Evolutionary conservation across 768 basidiomycete genomes (phyloP), one percentile per base, ranked within the genome.

Genomic region (Amanita brunnescens): DNA sequence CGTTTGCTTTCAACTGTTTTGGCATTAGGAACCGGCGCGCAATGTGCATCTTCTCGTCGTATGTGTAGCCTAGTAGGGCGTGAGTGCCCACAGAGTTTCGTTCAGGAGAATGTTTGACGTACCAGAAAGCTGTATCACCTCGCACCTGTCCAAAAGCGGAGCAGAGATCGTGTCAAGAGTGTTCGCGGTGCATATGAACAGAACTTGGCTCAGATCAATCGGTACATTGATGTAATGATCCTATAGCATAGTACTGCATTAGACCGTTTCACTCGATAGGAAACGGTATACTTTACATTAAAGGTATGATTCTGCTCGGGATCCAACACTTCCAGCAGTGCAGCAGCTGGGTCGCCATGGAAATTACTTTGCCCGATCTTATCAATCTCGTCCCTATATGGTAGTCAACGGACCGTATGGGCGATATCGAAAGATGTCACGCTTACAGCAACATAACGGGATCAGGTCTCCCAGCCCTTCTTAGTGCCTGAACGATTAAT

Each of bases 141-240:
- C 93, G 60, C 91, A 93, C 35, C 94, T 81, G 65, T 96, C 93
- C 7, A 94, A 68, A 1, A 97, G 73, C 0, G 94, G 91, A 0
- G 84, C 80, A 4, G 89, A 84, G 54, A 96, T 95, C 0, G 90
- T 91, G 34, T 93, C 90, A 9, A 94, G 78, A 0, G 84, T 77
- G 63, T 96, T 96, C 30, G 92, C 88, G 0, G 94, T 95, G 58
- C 91, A 94, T 55, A 96, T 87, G 66, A 96, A 95, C 16, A 95
- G 72, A 12, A 94, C 82, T 61, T 89, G 90, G 49, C 85, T 87
- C 45, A 95, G 76, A 58, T 94, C 90, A 47, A 94, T 78, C 1
- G 91, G 90, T 8, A 89, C 83, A 54, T 92, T 91, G 62, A 93
- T 78, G 61, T 91, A 95, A 67, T 96, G 93, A 64, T 96, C 93